Base-by-base conservation (phyloP, 192 early-diverging fungal species). In the Cladochytrium replicatum region DNA sequence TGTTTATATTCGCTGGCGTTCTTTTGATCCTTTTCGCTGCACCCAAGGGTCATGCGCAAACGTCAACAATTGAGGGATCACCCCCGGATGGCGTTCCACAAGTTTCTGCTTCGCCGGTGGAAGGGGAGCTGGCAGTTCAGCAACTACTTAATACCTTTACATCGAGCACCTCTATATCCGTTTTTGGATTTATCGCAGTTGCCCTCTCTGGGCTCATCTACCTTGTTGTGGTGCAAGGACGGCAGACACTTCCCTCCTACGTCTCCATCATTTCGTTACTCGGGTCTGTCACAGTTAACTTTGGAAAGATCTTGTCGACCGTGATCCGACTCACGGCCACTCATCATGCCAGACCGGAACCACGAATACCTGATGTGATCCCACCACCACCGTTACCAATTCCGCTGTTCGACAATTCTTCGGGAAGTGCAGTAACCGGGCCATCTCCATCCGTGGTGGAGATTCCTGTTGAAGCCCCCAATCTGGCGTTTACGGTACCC, bases 11-110 rank as follows among this genome's bases (percentile, higher is more conserved):
- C n/a, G 31, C 48, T 8, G 54, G 31, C 19, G 43, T 46, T 4
- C 2, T 60, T 30, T 29, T 30, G 24, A 53, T 64, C 45, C 21
- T 64, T 6, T 38, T 54, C 15, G 29, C 42, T 13, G 40, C 54
- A 13, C 54, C 54, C 27, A 56, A 56, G 34, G 4, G 21, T 38
- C 41, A 53, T 7, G 27, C 0, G 6, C 23, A 1, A 2, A 25
- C 26, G 0, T 6, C 8, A 13, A 32, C 32, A 13, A 32, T n/a
- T n/a, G n/a, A n/a, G n/a, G n/a, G n/a, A n/a, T n/a, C n/a, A n/a
- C n/a, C n/a, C n/a, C 34, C 34, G 13, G 34, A 37, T 37, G 13
- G 13, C 17, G 34, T 13, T 17, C 17, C 34, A 37, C 34, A 37
- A 37, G 34, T 37, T 13, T 37, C 34, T 13, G 34, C 13, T 13